Base-by-base conservation (phyloP, 176 grass and related monocot species). In the Elymus sibiricus region DNA sequence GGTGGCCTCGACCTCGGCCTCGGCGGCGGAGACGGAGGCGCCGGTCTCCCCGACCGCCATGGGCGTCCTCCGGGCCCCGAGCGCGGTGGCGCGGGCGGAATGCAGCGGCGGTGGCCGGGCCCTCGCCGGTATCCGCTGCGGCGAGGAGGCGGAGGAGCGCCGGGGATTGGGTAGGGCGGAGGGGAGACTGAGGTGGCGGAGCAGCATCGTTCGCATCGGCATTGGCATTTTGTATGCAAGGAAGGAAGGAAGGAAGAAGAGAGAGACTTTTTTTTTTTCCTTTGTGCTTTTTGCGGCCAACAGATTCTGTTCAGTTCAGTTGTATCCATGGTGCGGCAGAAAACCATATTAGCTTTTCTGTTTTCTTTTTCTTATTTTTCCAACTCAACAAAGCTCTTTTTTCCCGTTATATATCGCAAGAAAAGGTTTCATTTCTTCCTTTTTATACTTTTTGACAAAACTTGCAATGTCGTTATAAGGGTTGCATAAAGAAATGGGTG, bases 121-220 rank as follows among this genome's bases (percentile, higher is more conserved):
- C 43, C 46, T 44, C 63, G 70, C 28, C 49, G 78, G 74, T 40
- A 38, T 70, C 78, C 71, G 22, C 63, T 64, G 62, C 12, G 79
- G 63, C 2, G 78, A 39, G 1, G 83, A 63, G 4, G 80, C 68
- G 17, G 77, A 5, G 29, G 29, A 2, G 79, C 25, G 89, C 39
- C 39, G 83, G 2, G 83, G 51, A 22, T 14, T 47, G 17, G 51
- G 40, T 34, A 77, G 11, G 71, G 53, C 38, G 79, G 78, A 64
- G 31, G 34, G 1, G 65, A 74, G 24, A 9, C 34, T 56, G 34
- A 59, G 42, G 66, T 73, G 84, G 26, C 32, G 32, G 66, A 56
- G 80, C 56, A 90, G 80, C 74, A 86, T 55, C 88, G 71, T 82
- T 38, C 47, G 72, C 83, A 55, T 63, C 66, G 43, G 72, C 28